Evolutionary conservation across 2,329 filamentous ascomycete genomes (phyloP), one percentile per base, ranked within the genome.

Genomic region (Camillea tinctor): DNA sequence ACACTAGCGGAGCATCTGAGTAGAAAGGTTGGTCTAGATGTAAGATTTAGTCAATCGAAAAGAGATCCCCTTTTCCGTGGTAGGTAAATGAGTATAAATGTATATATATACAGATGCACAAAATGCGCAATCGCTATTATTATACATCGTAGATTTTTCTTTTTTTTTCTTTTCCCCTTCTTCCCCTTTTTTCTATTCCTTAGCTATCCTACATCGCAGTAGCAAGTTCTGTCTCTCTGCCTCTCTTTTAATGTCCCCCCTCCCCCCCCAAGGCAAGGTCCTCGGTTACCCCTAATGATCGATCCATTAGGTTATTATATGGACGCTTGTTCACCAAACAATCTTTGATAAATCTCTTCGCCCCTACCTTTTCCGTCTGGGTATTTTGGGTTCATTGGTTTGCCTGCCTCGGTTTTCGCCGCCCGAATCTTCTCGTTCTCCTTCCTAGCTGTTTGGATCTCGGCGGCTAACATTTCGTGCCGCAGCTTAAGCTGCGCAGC

Each of bases 401-500:
- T 3, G 2, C 7, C 26, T 9, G 3, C 26, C 7, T 30, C 26
- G 26, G 6, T 30, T 30, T 30, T 30, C 36, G 6, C 13, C 13
- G 36, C 13, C n/a, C 17, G 13, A 11, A 2, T 2, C 5, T 2
- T 15, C 17, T 17, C n/a, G 40, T 58, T 58, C 3, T 44, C 7
- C 71, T 64, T 62, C 70, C 73, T 62, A 19, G 62, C 61, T 54
- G 73, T 69, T 50, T 69, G 61, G n/a, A 81, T 60, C 61, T 81
- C 74, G 30, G 68, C 65, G 11, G 70, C 68, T 22, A 83, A 65
- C 3, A 67, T 62, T 40, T 76, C 70, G n/a, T 74, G 72, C 20
- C 81, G 74, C n/a, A 72, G 63, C 60, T 74, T 66, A 53, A 86
- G 68, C 70, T 76, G 65, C 26, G 58, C 66, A 3, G 74, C 74